Evolutionary conservation across 2,329 filamentous ascomycete species (phyloP).

Genomic region (Immersiporthe knoxdaviesiana): DNA sequence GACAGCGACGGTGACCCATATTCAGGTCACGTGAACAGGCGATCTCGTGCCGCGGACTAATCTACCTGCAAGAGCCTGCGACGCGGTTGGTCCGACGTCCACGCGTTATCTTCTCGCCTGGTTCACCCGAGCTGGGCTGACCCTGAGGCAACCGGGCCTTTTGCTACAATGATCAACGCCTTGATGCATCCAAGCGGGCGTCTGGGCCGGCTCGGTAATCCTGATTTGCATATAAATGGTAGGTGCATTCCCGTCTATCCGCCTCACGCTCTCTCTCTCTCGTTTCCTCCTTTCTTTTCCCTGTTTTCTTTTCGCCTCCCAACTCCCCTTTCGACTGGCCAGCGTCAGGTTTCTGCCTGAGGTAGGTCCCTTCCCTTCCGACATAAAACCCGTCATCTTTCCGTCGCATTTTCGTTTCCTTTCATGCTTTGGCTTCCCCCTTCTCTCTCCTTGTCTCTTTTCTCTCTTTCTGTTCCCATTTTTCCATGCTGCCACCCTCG

Average conservation of each 20-base stretch:
- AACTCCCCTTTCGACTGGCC: constrained; percentile 7
- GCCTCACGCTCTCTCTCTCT: background rate
- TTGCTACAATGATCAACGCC: constrained; percentile 24
- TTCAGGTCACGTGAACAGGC: constrained; percentile 23
- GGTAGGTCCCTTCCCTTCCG: constrained; percentile 20
- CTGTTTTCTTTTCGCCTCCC: constrained; percentile 10
- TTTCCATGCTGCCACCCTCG: background rate
- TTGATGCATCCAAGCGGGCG: constrained; percentile 16
- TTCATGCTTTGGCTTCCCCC: background rate
- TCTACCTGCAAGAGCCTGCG: constrained; percentile 6
- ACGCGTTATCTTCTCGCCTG: constrained; percentile 27
- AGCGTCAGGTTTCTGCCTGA: constrained; percentile 26
- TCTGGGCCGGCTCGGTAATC: background rate
- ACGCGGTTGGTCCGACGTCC: constrained; percentile 27
- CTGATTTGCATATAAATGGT: constrained; percentile 21
- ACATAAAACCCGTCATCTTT: background rate
- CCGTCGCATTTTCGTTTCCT: background rate
- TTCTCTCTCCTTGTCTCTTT: background rate
- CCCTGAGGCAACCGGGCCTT: constrained; percentile 22
- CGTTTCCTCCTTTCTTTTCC: too few relatives aligned
- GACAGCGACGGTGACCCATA: background rate
- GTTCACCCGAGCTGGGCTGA: constrained; percentile 19
- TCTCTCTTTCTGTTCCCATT: background rate
- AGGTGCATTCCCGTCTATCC: constrained; percentile 18
- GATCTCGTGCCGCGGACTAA: constrained; percentile 9